These are phyloP conservation scores for Artomyces pyxidatus DNA, from an alignment of 768 basidiomycete species.

Conservation along the genomic window DNA sequence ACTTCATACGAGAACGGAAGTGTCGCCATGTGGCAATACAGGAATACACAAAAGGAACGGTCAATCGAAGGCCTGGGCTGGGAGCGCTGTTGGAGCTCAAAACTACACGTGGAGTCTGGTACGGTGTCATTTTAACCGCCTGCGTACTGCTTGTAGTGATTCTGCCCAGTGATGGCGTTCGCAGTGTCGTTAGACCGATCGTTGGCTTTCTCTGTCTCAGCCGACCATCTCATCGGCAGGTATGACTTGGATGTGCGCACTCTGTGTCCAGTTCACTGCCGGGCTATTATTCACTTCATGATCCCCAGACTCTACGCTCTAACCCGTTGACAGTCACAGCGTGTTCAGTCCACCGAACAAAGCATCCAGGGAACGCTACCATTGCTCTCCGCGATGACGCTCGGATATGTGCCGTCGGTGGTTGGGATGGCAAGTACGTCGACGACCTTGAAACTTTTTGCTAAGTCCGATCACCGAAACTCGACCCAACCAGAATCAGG, in stretches of 20 bases:
- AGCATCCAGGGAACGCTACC: conserved; percentile 71
- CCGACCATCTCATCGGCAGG: conserved; percentile 68
- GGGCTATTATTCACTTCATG: too few species aligned
- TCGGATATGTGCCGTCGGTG: conserved; percentile 77
- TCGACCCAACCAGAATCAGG: conserved; percentile 46
- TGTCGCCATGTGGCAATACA: conserved; percentile 61
- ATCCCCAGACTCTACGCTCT: neutral
- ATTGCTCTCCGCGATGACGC: conserved; percentile 73
- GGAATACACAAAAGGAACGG: conserved; percentile 28
- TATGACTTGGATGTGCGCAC: conserved; percentile 48
- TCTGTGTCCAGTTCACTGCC: too few species aligned
- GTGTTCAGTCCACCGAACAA: conserved; percentile 45
- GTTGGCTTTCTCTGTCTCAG: conserved; percentile 76
- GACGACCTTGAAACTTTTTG: neutral
- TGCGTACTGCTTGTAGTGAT: neutral
- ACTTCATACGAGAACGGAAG: conserved; percentile 82
- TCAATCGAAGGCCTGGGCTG: conserved; percentile 70
- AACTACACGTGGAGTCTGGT: conserved; percentile 71
- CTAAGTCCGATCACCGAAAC: neutral
- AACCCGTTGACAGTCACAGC: conserved; percentile 11
- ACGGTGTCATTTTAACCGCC: neutral
- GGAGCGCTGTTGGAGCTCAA: conserved; percentile 60
- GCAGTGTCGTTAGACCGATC: conserved; percentile 48
- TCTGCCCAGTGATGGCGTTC: conserved; percentile 74
- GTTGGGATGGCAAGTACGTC: conserved; percentile 92